Evolutionary conservation across 768 basidiomycete species (phyloP).

Genomic region (Fomitopsis serialis): DNA sequence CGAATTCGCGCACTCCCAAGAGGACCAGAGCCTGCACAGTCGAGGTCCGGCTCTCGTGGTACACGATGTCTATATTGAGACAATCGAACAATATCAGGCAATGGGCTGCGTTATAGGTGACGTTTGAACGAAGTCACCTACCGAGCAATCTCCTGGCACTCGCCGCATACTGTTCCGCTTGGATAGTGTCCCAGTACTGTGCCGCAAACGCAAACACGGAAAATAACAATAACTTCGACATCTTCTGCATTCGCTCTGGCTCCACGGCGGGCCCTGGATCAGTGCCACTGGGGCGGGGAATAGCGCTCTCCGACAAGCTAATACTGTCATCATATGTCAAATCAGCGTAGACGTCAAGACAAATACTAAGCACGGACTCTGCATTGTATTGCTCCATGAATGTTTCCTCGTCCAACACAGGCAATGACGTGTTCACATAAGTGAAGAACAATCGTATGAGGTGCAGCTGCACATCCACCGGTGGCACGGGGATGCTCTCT

Average conservation of each 20-base stretch:
- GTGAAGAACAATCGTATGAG: constrained; percentile 75
- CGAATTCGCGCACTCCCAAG: constrained; percentile 79
- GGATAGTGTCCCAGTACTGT: constrained; percentile 52
- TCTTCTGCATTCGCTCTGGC: constrained; percentile 47
- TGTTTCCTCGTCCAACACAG: constrained; percentile 63
- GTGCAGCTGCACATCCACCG: constrained; percentile 58
- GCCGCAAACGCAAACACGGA: constrained; percentile 81
- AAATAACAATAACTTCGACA: constrained; percentile 66
- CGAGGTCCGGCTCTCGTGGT: constrained; percentile 63
- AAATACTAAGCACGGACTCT: no score
- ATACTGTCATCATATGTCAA: no score
- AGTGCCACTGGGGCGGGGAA: neutral
- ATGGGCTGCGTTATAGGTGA: constrained; percentile 27
- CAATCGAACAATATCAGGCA: no score
- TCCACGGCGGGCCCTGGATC: neutral
- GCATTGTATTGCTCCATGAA: constrained; percentile 55
- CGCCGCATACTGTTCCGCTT: constrained; percentile 40
- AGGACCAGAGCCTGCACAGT: constrained; percentile 82
- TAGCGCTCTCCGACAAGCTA: neutral
- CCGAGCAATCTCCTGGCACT: constrained; percentile 60
- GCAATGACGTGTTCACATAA: constrained; percentile 78
- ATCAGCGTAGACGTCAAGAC: no score
- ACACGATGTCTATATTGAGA: constrained; percentile 32
- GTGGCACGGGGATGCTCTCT: constrained; percentile 48
- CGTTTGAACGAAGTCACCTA: no score